Conservation (phyloP, 495 filamentous ascomycete genomes). For the Penicillium canariense region DNA sequence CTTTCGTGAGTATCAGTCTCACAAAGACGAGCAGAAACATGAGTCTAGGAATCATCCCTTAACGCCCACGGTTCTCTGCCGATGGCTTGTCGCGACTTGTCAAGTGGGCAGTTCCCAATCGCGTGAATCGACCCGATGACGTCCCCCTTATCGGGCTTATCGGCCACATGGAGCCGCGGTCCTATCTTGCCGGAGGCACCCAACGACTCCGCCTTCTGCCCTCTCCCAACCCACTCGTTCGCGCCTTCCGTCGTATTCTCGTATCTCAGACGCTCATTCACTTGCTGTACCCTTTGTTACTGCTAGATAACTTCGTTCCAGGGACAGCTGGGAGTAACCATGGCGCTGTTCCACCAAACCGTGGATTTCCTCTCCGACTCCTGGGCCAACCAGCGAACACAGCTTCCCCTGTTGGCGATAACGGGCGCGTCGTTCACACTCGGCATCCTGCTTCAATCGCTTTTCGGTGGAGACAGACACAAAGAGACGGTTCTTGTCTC, state of each 20-base stretch:
- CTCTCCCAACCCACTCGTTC: background rate
- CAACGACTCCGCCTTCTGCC: background rate
- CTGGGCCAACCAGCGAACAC: constrained; percentile 35
- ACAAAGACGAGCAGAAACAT: background rate
- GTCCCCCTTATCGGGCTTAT: constrained; percentile 1
- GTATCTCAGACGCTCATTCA: background rate
- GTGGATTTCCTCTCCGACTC: constrained; percentile 40
- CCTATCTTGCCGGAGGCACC: background rate
- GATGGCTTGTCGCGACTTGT: background rate
- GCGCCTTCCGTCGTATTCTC: background rate
- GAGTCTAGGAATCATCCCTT: background rate
- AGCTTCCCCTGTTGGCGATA: constrained; percentile 41
- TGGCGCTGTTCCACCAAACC: constrained; percentile 41
- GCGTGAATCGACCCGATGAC: constrained; percentile 1
- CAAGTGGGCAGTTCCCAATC: background rate
- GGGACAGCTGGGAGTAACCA: constrained; percentile 18
- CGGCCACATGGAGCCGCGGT: constrained; percentile 11
- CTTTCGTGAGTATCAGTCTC: background rate
- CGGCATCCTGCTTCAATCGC: constrained; percentile 38
- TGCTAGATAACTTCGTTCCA: constrained; percentile 3
- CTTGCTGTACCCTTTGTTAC: background rate
- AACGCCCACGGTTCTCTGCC: background rate
- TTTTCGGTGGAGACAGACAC: constrained; percentile 22
- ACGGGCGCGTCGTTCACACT: constrained; percentile 43
- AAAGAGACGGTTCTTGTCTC: constrained; percentile 38